These are phyloP conservation scores for Didymella arachidicola DNA, from an alignment of 2,329 filamentous ascomycete species.

Conservation along the genomic window DNA sequence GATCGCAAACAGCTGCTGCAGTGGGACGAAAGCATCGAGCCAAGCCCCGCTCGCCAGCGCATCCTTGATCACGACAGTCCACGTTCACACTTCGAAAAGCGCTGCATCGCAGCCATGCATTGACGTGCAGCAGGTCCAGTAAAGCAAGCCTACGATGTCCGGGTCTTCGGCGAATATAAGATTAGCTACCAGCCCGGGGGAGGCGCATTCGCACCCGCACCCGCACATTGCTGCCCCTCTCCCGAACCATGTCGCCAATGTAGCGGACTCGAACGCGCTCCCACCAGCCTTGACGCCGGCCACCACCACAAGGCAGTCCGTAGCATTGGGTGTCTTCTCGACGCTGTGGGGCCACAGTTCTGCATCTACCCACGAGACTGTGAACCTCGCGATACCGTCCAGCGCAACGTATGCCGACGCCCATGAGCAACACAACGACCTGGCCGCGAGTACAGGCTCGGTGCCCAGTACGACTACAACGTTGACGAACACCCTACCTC, in stretches of 20 bases:
- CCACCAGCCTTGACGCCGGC: conserved; percentile 47
- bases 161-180: conserved; percentile 37
- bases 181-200: conserved; percentile 34
- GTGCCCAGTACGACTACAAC: conserved; percentile 49
- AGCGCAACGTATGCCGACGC: conserved; percentile 33
- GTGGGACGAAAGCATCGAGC: conserved; percentile 29
- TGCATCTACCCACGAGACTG: conserved; percentile 26
- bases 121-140: conserved; percentile 49
- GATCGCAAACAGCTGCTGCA: conserved; percentile 21
- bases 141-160: conserved; percentile 45
- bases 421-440: conserved; percentile 41
- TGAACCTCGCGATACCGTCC: conserved; percentile 17
- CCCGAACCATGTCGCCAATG: conserved; percentile 29
- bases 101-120: conserved; percentile 48
- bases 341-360: conserved; percentile 40
- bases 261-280: conserved; percentile 34
- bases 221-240: conserved; percentile 28
- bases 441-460: conserved; percentile 43
- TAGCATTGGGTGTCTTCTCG: conserved; percentile 44
- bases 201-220: conserved; percentile 32
- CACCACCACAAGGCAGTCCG: conserved; percentile 47
- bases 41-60: conserved; percentile 37
- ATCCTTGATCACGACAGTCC: conserved; percentile 47
- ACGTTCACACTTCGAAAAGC: conserved; percentile 43
- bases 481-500: conserved; percentile 47